phyloP scores from a whole-genome alignment of 345 rosid genomes.

The Boechera stricta region DNA sequence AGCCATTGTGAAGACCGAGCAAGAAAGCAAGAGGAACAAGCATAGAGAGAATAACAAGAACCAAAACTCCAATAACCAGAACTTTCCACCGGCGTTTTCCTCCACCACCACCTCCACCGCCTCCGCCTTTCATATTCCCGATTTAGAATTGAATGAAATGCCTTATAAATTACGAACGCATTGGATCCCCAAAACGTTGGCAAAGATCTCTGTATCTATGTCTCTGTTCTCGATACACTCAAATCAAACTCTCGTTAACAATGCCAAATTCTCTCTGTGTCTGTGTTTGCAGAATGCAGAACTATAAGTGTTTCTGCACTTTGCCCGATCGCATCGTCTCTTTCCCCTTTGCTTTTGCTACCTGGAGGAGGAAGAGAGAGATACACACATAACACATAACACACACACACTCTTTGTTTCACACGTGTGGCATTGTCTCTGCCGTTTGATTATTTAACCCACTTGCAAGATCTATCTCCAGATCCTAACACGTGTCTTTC shows the following conservation, averaged over 20 bases:
- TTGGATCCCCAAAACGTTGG: constrained; percentile 35
- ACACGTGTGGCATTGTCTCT: constrained; percentile 34
- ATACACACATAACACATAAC: constrained; percentile 38
- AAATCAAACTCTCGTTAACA: constrained; percentile 28
- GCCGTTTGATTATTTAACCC: constrained; percentile 43
- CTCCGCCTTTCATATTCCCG: constrained; percentile 43
- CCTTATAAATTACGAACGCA: constrained; percentile 31
- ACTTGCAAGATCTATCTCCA: constrained; percentile 31
- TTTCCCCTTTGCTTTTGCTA: constrained; percentile 24
- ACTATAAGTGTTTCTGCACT: constrained; percentile 32
- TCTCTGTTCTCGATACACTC: constrained; percentile 26
- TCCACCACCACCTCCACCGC: constrained; percentile 41
- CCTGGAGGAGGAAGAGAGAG: constrained; percentile 15
- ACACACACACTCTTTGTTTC: constrained; percentile 31
- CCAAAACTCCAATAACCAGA: constrained; percentile 72
- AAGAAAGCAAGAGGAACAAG: constrained; percentile 91
- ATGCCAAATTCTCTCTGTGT: not conserved
- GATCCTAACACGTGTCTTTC: constrained; percentile 42
- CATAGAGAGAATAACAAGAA: constrained; percentile 90
- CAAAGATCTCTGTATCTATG: constrained; percentile 4
- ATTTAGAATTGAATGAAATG: constrained; percentile 32
- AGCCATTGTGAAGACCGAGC: constrained; percentile 83
- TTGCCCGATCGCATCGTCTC: constrained; percentile 48
- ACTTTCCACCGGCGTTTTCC: constrained; percentile 84
- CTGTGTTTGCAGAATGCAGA: constrained; percentile 32